These are phyloP conservation scores for Trichophaea hybrida DNA, from an alignment of 2,329 filamentous ascomycete genomes.

Conservation along the genomic window DNA sequence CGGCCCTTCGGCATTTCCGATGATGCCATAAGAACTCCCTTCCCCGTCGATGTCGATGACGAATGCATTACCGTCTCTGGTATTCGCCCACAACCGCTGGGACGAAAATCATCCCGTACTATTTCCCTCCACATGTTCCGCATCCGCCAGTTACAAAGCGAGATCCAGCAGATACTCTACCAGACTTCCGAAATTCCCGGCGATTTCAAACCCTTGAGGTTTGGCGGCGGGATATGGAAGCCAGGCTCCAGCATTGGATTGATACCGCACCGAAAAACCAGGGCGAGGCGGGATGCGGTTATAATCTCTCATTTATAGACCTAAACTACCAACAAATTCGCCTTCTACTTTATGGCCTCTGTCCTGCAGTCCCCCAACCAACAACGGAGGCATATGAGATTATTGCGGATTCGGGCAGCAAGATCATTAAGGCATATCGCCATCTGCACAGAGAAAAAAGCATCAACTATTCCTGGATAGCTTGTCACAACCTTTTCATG, in stretches of 20 bases:
- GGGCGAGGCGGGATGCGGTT: slow-evolving; percentile 18
- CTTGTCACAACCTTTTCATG: slow-evolving; percentile 38
- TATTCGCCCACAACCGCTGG: slow-evolving; percentile 45
- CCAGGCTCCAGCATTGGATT: slow-evolving; percentile 72
- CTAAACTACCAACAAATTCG: slow-evolving; percentile 27
- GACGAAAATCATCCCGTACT: slow-evolving; percentile 57
- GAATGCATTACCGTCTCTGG: slow-evolving; percentile 69
- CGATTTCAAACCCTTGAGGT: slow-evolving; percentile 72
- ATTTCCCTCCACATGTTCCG: slow-evolving; percentile 87
- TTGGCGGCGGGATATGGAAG: slow-evolving; percentile 80
- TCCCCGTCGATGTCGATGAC: slow-evolving; percentile 78
- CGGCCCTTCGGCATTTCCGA: slow-evolving; percentile 86
- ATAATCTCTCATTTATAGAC: slow-evolving; percentile 26
- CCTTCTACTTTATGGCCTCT: slow-evolving; percentile 25
- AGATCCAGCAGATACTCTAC: slow-evolving; percentile 83
- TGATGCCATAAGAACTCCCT: slow-evolving; percentile 86
- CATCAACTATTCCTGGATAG: slow-evolving; percentile 39
- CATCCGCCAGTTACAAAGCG: slow-evolving; percentile 73
- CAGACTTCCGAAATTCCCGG: slow-evolving; percentile 69
- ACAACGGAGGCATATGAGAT: slow-evolving; percentile 21
- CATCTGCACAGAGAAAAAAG: slow-evolving; percentile 34
- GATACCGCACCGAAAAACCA: slow-evolving; percentile 31
- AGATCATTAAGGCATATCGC: slow-evolving; percentile 34
- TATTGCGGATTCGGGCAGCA: slow-evolving; percentile 24
- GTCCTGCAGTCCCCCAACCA: slow-evolving; percentile 24